Percentiles rank a stretch among this genome's conserved stretches.
These are phyloP conservation scores for Entelexis sorbosivorans DNA, from an alignment of 1,139 yeast genomes.

Conservation along the genomic window DNA sequence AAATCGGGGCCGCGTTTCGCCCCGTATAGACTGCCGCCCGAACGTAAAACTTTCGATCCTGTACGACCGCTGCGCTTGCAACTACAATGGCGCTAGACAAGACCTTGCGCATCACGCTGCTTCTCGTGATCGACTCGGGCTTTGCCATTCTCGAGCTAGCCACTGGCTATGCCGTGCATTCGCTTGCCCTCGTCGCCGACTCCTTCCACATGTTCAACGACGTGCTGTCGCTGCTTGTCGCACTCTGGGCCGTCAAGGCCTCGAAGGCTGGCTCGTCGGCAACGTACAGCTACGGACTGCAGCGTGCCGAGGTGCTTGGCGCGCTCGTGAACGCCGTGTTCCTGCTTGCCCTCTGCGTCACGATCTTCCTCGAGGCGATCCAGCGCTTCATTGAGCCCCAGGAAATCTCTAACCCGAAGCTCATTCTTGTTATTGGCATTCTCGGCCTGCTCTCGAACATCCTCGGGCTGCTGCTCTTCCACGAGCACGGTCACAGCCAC, in stretches of 20 bases:
- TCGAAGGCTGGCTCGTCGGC: conserved; percentile 80
- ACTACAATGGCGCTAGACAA: conserved; percentile 32
- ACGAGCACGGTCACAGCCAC: conserved; percentile 48
- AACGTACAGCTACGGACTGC: conserved; percentile 90
- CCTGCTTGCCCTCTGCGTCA: conserved; percentile 78
- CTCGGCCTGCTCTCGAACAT: conserved; percentile 76
- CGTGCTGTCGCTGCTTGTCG: conserved; percentile 77
- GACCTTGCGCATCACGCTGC: conserved; percentile 61
- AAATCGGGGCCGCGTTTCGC: neutral
- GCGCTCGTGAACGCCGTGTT: conserved; percentile 92
- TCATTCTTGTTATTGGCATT: conserved; percentile 69
- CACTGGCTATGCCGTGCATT: conserved; percentile 62
- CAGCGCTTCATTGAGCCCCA: conserved; percentile 81
- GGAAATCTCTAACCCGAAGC: conserved; percentile 63
- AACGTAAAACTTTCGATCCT: neutral
- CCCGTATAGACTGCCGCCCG: neutral
- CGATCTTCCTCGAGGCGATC: conserved; percentile 84
- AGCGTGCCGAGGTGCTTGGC: conserved; percentile 91
- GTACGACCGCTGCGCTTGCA: neutral
- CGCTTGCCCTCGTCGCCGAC: conserved; percentile 87
- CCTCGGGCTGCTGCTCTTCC: conserved; percentile 73
- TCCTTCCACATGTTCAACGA: conserved; percentile 97
- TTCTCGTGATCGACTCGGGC: conserved; percentile 63
- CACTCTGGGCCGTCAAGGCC: conserved; percentile 91
- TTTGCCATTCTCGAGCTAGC: conserved; percentile 80